A percentile compares a stretch with the other conserved stretches of the same genome.
Evolutionary conservation across 305 asterid species (phyloP).

Genomic region (Rubia balearica): DNA sequence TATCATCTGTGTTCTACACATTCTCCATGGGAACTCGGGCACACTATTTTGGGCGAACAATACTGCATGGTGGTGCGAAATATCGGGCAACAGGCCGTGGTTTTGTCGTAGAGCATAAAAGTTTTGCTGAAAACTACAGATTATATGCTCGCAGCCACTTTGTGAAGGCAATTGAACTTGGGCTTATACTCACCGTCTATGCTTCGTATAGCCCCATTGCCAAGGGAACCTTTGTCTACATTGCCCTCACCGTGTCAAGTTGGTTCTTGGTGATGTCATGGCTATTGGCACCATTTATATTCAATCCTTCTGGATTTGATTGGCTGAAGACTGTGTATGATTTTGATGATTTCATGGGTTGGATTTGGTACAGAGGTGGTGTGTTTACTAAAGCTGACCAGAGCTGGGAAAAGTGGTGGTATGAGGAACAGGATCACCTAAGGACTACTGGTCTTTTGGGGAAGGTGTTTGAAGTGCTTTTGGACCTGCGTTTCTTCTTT

Average conservation of each 20-base stretch:
- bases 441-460: slow-evolving; percentile 75
- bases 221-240: slow-evolving; percentile 55
- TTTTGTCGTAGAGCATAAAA: slow-evolving; percentile 73
- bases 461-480: slow-evolving; percentile 41
- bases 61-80: slow-evolving; percentile 35
- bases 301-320: slow-evolving; percentile 84
- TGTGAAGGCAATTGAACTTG: slow-evolving; percentile 76
- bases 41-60: slow-evolving; percentile 40
- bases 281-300: slow-evolving; percentile 77
- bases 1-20: slow-evolving; percentile 77
- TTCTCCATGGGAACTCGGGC: slow-evolving; percentile 98
- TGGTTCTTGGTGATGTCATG: slow-evolving; percentile 88
- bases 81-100: slow-evolving; percentile 49
- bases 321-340: slow-evolving; percentile 86
- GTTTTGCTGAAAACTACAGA: slow-evolving; percentile 68
- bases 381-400: slow-evolving; percentile 76
- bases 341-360: slow-evolving; percentile 77
- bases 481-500: slow-evolving; percentile 57
- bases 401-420: slow-evolving; percentile 97
- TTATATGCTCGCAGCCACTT: slow-evolving; percentile 73
- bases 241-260: slow-evolving; percentile 71
- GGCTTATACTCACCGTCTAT: slow-evolving; percentile 60
- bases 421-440: slow-evolving; percentile 86
- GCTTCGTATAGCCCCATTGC: slow-evolving; percentile 63
- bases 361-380: slow-evolving; percentile 81